These are phyloP conservation scores for Chlorella ohadii DNA, from an alignment of 139 green algal genomes.

Conservation along the genomic window DNA sequence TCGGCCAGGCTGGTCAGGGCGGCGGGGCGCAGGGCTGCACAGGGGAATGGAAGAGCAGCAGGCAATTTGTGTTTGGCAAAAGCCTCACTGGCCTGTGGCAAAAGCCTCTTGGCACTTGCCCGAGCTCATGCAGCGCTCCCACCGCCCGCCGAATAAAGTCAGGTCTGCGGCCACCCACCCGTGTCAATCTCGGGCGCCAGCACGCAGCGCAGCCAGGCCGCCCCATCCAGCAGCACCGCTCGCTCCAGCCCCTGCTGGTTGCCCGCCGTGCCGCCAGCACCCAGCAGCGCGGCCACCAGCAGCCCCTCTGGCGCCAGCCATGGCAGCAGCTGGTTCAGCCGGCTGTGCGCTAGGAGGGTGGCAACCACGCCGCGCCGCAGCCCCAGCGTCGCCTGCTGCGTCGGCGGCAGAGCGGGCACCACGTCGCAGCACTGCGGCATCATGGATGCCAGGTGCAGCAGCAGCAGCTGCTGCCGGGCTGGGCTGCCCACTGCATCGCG, in stretches of 20 bases:
- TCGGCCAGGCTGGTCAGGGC: not conserved
- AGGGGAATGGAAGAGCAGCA: too few relatives aligned
- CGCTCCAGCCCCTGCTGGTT: not conserved
- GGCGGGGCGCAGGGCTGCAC: conserved; percentile 14
- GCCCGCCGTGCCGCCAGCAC: not conserved
- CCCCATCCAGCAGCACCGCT: conserved; percentile 45
- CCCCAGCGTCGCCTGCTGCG: not conserved
- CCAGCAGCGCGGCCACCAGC: conserved; percentile 25
- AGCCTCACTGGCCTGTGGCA: too few relatives aligned
- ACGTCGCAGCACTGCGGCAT: conserved; percentile 13
- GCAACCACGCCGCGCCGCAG: conserved; percentile 19
- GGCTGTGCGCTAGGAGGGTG: conserved; percentile 31
- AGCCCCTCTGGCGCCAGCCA: conserved; percentile 27
- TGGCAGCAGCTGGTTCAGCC: conserved; percentile 47
- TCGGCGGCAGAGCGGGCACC: not conserved
- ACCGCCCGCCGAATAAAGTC: too few relatives aligned
- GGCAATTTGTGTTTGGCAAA: too few relatives aligned
- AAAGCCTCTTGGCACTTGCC: too few relatives aligned
- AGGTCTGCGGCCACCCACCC: not conserved
- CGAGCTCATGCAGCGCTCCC: too few relatives aligned
- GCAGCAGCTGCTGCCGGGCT: conserved; percentile 6
- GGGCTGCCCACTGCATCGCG: not conserved
- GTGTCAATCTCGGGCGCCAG: conserved; percentile 29
- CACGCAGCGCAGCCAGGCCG: conserved; percentile 52
- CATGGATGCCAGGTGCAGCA: conserved; percentile 20